These are phyloP conservation scores for Pythium aristosporum DNA, from an alignment of 352 stramenopile species.

Conservation along the genomic window DNA sequence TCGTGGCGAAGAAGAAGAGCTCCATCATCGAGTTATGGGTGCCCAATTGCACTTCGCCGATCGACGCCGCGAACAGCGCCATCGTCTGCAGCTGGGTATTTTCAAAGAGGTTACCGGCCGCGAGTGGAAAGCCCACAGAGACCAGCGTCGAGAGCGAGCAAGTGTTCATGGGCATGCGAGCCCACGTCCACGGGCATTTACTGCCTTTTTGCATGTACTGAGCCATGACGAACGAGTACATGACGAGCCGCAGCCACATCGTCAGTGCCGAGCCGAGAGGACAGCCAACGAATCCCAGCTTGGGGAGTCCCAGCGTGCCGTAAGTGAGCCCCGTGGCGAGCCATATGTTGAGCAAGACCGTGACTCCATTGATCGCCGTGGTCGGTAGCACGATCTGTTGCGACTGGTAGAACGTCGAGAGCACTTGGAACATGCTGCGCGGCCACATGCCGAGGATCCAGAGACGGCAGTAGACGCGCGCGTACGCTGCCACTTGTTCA, in stretches of 20 bases:
- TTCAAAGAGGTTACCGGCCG: slow-evolving; percentile 67
- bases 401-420: slow-evolving; percentile 78
- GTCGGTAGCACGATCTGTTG: slow-evolving; percentile 81
- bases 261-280: slow-evolving; percentile 66
- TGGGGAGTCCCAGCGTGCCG: slow-evolving; percentile 50
- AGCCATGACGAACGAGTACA: slow-evolving; percentile 63
- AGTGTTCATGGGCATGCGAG: slow-evolving; percentile 35
- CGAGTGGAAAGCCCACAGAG: slow-evolving; percentile 51
- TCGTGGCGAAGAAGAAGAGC: slow-evolving; percentile 86
- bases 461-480: slow-evolving; percentile 58
- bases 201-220: slow-evolving; percentile 76
- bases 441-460: slow-evolving; percentile 77
- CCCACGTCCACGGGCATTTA: slow-evolving; percentile 55
- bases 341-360: slow-evolving; percentile 55
- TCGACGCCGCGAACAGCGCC: slow-evolving; percentile 64
- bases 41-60: slow-evolving; percentile 71
- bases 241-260: slow-evolving; percentile 44
- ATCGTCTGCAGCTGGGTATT: slow-evolving; percentile 81
- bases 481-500: slow-evolving; percentile 40
- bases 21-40: slow-evolving; percentile 87
- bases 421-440: slow-evolving; percentile 75
- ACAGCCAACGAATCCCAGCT: slow-evolving; percentile 74
- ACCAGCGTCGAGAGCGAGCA: slow-evolving; percentile 48
- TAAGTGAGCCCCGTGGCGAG: slow-evolving; percentile 68
- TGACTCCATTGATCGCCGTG: slow-evolving; percentile 51